These are phyloP conservation scores for Coelastrella sp. DNA, from an alignment of 139 green algal genomes.

Conservation along the genomic window DNA sequence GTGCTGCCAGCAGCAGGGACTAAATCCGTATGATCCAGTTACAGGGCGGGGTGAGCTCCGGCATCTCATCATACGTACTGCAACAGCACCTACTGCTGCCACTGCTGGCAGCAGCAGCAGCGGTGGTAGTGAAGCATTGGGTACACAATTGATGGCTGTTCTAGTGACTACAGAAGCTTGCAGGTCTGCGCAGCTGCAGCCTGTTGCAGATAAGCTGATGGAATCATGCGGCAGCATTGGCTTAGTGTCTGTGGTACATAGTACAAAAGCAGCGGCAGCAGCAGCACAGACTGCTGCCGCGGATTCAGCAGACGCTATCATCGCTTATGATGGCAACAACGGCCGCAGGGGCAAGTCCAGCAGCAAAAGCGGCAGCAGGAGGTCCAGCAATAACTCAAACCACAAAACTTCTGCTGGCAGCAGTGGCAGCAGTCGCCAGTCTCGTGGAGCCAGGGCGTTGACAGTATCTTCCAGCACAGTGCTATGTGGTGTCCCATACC, in stretches of 20 bases:
- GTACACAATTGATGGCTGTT: conserved; percentile 41
- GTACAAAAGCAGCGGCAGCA: conserved; percentile 9
- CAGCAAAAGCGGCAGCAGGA: not conserved
- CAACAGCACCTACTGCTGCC: conserved; percentile 11
- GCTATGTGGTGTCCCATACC: conserved; percentile 38
- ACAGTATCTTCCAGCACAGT: not conserved
- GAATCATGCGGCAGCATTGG: conserved; percentile 16
- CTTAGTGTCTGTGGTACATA: conserved; percentile 14
- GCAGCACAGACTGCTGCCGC: not conserved
- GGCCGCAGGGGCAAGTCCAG: conserved; percentile 1
- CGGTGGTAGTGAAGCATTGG: conserved; percentile 29
- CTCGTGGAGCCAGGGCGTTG: not conserved
- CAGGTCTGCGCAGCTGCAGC: conserved; percentile 38
- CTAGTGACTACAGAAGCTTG: conserved; percentile 21
- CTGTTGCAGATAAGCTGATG: conserved; percentile 42
- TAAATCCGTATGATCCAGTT: conserved; percentile 55
- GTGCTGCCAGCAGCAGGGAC: not conserved
- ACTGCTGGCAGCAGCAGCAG: not conserved
- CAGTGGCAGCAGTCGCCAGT: conserved; percentile 38
- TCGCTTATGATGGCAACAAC: not conserved
- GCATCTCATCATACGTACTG: conserved; percentile 27
- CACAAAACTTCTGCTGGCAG: not conserved
- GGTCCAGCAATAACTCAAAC: not conserved
- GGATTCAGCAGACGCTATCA: no score
- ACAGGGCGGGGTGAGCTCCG: conserved; percentile 2